A percentile compares a stretch with the other conserved stretches of the same genome.
Evolutionary conservation across 2,329 filamentous ascomycete genomes (phyloP).

Genomic region (Curvularia verruculosa): DNA sequence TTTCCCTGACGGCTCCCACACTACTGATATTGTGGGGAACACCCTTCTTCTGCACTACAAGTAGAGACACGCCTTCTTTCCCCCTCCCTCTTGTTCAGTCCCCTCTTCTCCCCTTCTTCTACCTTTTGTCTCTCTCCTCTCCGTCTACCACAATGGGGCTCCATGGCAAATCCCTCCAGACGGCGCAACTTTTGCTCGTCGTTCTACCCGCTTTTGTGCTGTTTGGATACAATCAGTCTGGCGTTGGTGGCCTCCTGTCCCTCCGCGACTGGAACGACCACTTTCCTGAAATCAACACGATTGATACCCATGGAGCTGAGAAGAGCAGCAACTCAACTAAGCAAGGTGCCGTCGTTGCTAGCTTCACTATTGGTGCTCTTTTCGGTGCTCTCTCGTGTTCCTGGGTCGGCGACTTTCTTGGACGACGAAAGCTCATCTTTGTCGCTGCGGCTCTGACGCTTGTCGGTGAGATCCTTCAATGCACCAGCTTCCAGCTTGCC

Average conservation of each 20-base stretch:
- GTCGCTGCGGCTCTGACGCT: conserved; percentile 50
- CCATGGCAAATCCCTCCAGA: conserved; percentile 36
- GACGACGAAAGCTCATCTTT: conserved; percentile 55
- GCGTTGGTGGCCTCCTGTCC: conserved; percentile 56
- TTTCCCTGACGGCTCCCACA: conserved; percentile 18
- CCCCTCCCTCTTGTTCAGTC: conserved; percentile 12
- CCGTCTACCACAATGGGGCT: conserved; percentile 20
- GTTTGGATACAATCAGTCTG: conserved; percentile 61
- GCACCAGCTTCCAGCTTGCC: conserved; percentile 52
- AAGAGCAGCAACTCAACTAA: conserved; percentile 55
- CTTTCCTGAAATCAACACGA: conserved; percentile 59
- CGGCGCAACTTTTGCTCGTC: conserved; percentile 46
- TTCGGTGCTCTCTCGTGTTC: conserved; percentile 55
- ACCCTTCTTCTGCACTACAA: conserved; percentile 20
- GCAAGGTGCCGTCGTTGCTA: conserved; percentile 54
- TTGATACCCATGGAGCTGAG: conserved; percentile 50
- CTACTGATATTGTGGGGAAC: conserved; percentile 28
- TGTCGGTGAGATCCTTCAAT: conserved; percentile 54
- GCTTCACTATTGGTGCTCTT: conserved; percentile 55
- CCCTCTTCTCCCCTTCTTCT: conserved; percentile 8
- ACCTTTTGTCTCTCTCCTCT: neutral
- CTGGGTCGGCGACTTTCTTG: conserved; percentile 54
- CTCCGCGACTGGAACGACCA: conserved; percentile 49
- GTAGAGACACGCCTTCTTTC: conserved; percentile 14
- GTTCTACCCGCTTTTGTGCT: conserved; percentile 54